phyloP scores from a whole-genome alignment of 2,329 filamentous ascomycete genomes.

The Trichoderma endophyticum region DNA sequence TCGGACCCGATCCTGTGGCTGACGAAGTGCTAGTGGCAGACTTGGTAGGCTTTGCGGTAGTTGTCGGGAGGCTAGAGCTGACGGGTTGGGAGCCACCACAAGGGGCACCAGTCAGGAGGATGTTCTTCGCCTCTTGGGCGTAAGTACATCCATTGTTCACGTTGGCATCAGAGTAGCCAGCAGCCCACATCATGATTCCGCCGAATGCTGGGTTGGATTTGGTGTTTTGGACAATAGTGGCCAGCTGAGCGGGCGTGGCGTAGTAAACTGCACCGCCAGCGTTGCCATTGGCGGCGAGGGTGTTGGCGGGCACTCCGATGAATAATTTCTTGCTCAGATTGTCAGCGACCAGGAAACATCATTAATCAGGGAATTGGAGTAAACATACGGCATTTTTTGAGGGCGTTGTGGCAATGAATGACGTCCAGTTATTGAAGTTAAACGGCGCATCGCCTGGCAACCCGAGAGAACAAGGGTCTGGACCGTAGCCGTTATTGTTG shows the following conservation, averaged over 20 bases:
- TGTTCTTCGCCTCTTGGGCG: conserved; percentile 1
- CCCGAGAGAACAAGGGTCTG: conserved; percentile 6
- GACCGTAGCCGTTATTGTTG: conserved; percentile 38
- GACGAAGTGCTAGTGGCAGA: not conserved
- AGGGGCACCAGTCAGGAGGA: not conserved
- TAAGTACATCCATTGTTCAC: not conserved
- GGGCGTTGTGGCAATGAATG: conserved; percentile 26
- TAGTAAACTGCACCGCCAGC: not conserved
- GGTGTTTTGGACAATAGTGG: not conserved
- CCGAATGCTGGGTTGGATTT: not conserved
- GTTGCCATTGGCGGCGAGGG: not conserved
- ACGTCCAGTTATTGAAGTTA: conserved; percentile 35
- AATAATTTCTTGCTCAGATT: not conserved
- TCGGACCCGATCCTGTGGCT: not conserved
- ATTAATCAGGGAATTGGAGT: not conserved
- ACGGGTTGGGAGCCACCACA: not conserved
- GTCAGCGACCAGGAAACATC: not conserved
- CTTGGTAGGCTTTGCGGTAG: not conserved
- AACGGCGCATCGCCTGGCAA: conserved; percentile 28
- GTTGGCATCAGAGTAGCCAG: not conserved
- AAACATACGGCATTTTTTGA: conserved; percentile 3
- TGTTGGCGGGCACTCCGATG: not conserved
- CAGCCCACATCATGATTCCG: conserved; percentile 2
- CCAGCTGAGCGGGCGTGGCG: not conserved
- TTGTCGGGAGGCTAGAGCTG: not conserved